Conservation (phyloP, 2,329 filamentous ascomycete species). For the Penicillium sp. region DNA sequence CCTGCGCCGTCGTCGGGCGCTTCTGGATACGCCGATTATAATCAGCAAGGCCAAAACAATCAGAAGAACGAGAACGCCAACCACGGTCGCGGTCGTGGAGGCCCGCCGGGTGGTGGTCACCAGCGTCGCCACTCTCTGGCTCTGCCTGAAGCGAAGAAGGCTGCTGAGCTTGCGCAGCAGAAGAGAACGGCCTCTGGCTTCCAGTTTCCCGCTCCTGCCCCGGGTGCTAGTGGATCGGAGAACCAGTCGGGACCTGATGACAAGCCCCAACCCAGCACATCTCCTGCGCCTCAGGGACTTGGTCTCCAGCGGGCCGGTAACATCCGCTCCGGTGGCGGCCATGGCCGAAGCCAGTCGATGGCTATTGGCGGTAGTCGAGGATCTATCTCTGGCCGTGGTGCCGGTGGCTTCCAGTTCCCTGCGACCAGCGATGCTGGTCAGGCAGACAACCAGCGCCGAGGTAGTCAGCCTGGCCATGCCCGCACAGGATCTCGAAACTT, state of each 20-base stretch:
- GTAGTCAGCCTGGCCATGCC: constrained; percentile 72
- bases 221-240: constrained; percentile 54
- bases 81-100: constrained; percentile 72
- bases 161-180: constrained; percentile 93
- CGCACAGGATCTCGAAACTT: constrained; percentile 89
- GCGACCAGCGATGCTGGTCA: constrained; percentile 52
- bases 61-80: constrained; percentile 72
- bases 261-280: constrained; percentile 34
- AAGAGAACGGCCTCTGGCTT: constrained; percentile 93
- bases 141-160: constrained; percentile 94
- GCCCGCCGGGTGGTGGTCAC: constrained; percentile 72
- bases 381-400: constrained; percentile 61
- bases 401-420: constrained; percentile 72
- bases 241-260: constrained; percentile 58
- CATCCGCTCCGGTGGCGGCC: constrained; percentile 77
- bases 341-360: constrained; percentile 52
- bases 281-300: constrained; percentile 62
- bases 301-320: constrained; percentile 72
- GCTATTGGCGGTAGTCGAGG: constrained; percentile 66
- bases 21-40: constrained; percentile 76
- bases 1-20: constrained; percentile 89
- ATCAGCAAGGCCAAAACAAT: constrained; percentile 62
- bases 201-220: constrained; percentile 82
- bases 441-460: constrained; percentile 72
- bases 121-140: constrained; percentile 93